Evolutionary conservation across 805 yeast species (phyloP), one percentile per base, ranked within the genome.

Genomic region (Isabelozyma heimii): DNA sequence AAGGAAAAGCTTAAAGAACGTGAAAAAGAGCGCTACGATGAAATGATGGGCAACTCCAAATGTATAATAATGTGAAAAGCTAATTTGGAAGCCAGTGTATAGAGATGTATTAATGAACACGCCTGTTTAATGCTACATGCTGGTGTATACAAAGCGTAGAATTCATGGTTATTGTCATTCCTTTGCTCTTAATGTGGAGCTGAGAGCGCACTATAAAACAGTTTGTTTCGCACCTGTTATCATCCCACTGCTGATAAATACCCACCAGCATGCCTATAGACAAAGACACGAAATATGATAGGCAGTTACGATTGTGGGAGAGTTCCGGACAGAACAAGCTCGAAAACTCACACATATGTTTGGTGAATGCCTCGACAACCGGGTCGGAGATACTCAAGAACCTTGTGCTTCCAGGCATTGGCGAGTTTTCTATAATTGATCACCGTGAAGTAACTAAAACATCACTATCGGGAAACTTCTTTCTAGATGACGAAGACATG

Each of bases 221-320:
- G 15, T 14, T 35, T 5, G 24, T 20, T 20, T 20, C 24, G 42
- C 42, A 10, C 42, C 42, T 15, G 13, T 15, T 15, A 13, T 8
- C 24, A 39, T 13, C 24, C 15, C 42, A 12, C 43, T 20, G 27
- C 30, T 40, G 8, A 26, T 13, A 20, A 16, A 20, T 8, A 12
- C 10, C 14, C 14, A 20, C 2, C 27, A 12, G 10, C 12, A 44
- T 54, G 54, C 16, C 49, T 5, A 68, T 72, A 17, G 74, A 74
- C 35, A 79, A 72, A 47, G 65, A 63, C 57, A 73, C 74, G 44
- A 83, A 83, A 52, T 91, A 89, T 61, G 97, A 91, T 65, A 77
- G 99, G 37, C 98, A 92, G 62, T 69, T 92, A 50, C 78, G 97
- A 37, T 69, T 92, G 13, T 92, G 98, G 98, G 91, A 89, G 1